phyloP scores from a whole-genome alignment of 768 basidiomycete genomes.

The Naganishia vaughanmartiniae region DNA sequence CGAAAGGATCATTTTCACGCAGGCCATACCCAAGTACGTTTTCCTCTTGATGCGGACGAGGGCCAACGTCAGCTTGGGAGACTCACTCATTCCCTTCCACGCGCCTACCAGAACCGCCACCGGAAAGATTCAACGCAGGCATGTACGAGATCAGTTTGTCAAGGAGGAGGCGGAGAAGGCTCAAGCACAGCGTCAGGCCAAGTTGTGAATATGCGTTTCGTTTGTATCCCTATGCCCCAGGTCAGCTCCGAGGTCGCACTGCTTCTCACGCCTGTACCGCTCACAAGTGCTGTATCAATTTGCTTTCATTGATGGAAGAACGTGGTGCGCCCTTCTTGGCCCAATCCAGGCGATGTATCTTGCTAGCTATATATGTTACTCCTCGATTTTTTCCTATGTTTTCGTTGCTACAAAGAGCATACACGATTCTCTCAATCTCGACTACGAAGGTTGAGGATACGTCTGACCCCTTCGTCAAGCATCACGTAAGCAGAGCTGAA shows the following conservation, averaged over 20 bases:
- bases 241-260: too few species aligned
- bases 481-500: too few species aligned
- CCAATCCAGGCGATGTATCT: too few species aligned
- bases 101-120: conserved; percentile 36
- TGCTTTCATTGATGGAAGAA: neutral
- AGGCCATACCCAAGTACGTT: conserved; percentile 38
- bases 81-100: neutral
- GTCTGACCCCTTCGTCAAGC: too few species aligned
- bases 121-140: conserved; percentile 42
- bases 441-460: too few species aligned
- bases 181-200: conserved; percentile 42
- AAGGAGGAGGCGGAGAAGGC: conserved; percentile 50
- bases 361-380: too few species aligned
- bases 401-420: too few species aligned
- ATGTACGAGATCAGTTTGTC: conserved; percentile 43
- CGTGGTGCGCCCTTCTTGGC: neutral
- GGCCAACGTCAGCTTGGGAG: neutral
- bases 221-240: neutral
- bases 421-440: too few species aligned
- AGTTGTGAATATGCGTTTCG: conserved; percentile 25
- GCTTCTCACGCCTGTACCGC: neutral
- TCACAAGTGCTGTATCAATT: neutral
- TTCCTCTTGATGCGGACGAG: neutral
- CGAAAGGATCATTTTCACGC: conserved; percentile 39
- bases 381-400: too few species aligned